phyloP scores from a whole-genome alignment of 192 early-diverging fungal species.

The Diversispora eburnea region DNA sequence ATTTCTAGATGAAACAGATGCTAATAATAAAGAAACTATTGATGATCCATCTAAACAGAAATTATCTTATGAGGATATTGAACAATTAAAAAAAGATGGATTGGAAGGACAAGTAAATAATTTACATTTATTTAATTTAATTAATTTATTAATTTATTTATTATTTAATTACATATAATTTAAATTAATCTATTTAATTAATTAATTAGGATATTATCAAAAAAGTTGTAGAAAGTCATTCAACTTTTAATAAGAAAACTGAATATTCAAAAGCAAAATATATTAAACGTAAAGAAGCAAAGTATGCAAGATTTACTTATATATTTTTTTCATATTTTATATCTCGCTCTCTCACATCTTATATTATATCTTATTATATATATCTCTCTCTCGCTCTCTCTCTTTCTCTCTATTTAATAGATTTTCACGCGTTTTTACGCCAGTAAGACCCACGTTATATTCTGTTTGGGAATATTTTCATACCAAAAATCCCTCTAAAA shows the following conservation, averaged over 20 bases:
- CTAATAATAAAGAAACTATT: constrained; percentile 79
- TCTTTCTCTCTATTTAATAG: constrained; percentile 30
- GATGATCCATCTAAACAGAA: constrained; percentile 75
- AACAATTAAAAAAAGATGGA: constrained; percentile 71
- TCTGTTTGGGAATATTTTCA: constrained; percentile 78
- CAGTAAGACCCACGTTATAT: constrained; percentile 70
- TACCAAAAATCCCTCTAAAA: constrained; percentile 74
- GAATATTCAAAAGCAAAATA: constrained; percentile 96
- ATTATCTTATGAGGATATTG: constrained; percentile 78
- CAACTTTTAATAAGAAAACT: constrained; percentile 88
- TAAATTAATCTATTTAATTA: constrained; percentile 7
- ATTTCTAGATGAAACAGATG: constrained; percentile 59
- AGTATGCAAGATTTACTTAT: constrained; percentile 38
- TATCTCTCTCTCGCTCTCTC: too few species aligned
- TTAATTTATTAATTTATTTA: not conserved
- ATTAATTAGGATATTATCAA: constrained; percentile 65
- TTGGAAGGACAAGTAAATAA: constrained; percentile 58
- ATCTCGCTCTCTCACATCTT: not conserved
- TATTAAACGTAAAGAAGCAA: constrained; percentile 79
- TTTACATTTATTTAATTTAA: constrained; percentile 12
- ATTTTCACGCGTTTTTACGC: constrained; percentile 80
- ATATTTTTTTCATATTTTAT: not conserved
- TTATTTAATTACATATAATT: too few species aligned
- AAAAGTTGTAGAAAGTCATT: constrained; percentile 75
- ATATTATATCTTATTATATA: not conserved